Evolutionary conservation across 1,139 yeast genomes (phyloP).

Genomic region (Meyerozyma guilliermondii): DNA sequence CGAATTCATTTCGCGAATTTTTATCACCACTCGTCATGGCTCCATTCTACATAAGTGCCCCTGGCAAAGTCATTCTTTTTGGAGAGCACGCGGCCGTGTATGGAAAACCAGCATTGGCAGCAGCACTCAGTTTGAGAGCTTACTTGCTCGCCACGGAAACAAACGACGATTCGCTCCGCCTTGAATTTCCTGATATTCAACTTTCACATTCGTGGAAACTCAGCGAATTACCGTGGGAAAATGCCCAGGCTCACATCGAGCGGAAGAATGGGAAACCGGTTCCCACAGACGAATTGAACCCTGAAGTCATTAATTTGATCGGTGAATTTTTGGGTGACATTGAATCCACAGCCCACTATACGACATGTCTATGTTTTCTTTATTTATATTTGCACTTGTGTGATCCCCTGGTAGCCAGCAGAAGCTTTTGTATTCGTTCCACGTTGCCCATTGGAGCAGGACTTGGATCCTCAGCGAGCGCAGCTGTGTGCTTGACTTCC

Average conservation of each 20-base stretch:
- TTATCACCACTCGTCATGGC: not conserved
- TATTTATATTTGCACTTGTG: slow-evolving; percentile 68
- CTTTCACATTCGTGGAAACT: slow-evolving; percentile 61
- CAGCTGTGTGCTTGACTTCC: slow-evolving; percentile 78
- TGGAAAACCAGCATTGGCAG: slow-evolving; percentile 89
- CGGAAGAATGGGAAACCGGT: slow-evolving; percentile 28
- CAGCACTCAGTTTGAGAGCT: slow-evolving; percentile 78
- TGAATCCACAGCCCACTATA: slow-evolving; percentile 56
- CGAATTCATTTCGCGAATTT: not conserved
- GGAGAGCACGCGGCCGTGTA: slow-evolving; percentile 98
- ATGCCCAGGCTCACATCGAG: slow-evolving; percentile 21
- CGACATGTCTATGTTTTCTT: slow-evolving; percentile 83
- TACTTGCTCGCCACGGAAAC: slow-evolving; percentile 59
- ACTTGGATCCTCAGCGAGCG: slow-evolving; percentile 89
- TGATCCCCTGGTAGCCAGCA: slow-evolving; percentile 39
- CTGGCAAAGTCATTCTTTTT: slow-evolving; percentile 92
- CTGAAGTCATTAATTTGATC: slow-evolving; percentile 50
- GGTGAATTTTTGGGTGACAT: slow-evolving; percentile 40
- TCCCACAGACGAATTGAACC: slow-evolving; percentile 53
- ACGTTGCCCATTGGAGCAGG: slow-evolving; percentile 97
- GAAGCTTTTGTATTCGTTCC: slow-evolving; percentile 65
- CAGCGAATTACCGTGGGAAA: slow-evolving; percentile 57
- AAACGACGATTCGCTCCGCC: slow-evolving; percentile 38
- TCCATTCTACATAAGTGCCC: slow-evolving; percentile 81
- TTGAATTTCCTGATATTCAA: slow-evolving; percentile 81